Evolutionary conservation across 495 filamentous ascomycete genomes (phyloP), one percentile per base, ranked within the genome.

Genomic region (Hypoxylon lienhwacheense): DNA sequence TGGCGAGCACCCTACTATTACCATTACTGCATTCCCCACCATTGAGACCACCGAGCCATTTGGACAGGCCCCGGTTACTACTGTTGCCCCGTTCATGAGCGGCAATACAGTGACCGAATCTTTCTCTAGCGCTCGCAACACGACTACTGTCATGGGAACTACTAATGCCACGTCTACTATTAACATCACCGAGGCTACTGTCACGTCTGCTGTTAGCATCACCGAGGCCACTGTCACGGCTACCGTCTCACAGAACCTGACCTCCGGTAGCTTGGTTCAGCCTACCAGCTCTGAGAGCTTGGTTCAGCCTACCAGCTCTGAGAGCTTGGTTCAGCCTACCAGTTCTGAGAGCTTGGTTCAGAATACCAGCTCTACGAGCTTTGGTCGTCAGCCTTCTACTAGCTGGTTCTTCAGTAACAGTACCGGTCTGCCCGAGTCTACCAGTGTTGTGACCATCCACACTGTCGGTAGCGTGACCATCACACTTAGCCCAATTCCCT

Each of bases 401-500:
- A 25, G 17, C 19, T 41, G 37, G 37, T 41, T 14, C 20, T 41
- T 41, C 10, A 21, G 37, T 16, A 41, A 41, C 6, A 14, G 21
- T 20, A 33, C 32, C 12, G 40, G 22, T 25, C 8, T 16, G 6
- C 45, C 45, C 19, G 15, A 47, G 26, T 15, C 35, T 11, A 12
- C 35, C 10, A 21, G 21, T 7, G 7, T 16, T 5, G 4, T 24
- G 5, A 41, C 37, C 25, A 34, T 21, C 28, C 5, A 19, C 21
- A 46, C 41, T 12, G 36, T 48, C 29, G 34, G 16, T 4, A 47
- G 35, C 34, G 25, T 43, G 16, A 66, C 64, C 24, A 25, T 66
- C 0, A 58, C 53, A 1, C 26, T 66, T 7, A 37, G 19, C 12
- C 35, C 56, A 7, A 4, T 54, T 5, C 53, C 51, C 19, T 31